Percentiles rank a stretch among this genome's conserved stretches.
These are phyloP conservation scores for Pseudotulostoma volvatum DNA, from an alignment of 495 filamentous ascomycete species.

Conservation along the genomic window DNA sequence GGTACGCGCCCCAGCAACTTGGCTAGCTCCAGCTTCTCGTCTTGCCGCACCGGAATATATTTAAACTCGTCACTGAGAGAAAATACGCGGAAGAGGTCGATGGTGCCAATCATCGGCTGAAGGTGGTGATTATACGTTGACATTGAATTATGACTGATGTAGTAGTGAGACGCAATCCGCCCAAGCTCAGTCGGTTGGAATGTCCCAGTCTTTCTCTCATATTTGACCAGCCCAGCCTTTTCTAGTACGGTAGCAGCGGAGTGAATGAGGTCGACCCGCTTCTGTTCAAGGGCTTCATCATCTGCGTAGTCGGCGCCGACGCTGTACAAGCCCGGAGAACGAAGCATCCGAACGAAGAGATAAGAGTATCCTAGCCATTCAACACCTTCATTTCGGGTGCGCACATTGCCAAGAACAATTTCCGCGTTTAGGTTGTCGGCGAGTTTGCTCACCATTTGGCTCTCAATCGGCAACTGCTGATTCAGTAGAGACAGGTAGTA, in stretches of 20 bases:
- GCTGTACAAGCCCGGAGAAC: conserved; percentile 88
- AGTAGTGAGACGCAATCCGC: conserved; percentile 92
- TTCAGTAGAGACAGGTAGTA: conserved; percentile 95
- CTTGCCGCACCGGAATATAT: conserved; percentile 93
- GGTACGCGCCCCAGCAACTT: conserved; percentile 83
- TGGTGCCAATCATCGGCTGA: conserved; percentile 75
- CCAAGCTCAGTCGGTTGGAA: conserved; percentile 87
- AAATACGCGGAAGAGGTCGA: conserved; percentile 96
- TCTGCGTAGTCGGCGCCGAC: conserved; percentile 92
- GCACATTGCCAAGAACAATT: conserved; percentile 87
- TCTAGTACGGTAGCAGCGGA: conserved; percentile 82
- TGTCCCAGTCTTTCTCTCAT: conserved; percentile 84
- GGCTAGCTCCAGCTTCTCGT: conserved; percentile 90
- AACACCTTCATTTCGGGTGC: conserved; percentile 83
- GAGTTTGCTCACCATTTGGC: conserved; percentile 81
- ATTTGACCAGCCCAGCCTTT: conserved; percentile 76
- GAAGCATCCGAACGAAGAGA: conserved; percentile 92
- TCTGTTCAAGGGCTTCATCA: conserved; percentile 83
- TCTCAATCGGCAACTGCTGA: conserved; percentile 94
- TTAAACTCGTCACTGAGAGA: conserved; percentile 97
- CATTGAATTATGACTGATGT: conserved; percentile 95
- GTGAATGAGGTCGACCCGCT: conserved; percentile 89
- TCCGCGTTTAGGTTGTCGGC: conserved; percentile 97
- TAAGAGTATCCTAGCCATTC: conserved; percentile 99
- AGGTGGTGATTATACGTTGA: conserved; percentile 89